Base-by-base conservation (phyloP, 345 rosid genomes). In the Adansonia digitata region DNA sequence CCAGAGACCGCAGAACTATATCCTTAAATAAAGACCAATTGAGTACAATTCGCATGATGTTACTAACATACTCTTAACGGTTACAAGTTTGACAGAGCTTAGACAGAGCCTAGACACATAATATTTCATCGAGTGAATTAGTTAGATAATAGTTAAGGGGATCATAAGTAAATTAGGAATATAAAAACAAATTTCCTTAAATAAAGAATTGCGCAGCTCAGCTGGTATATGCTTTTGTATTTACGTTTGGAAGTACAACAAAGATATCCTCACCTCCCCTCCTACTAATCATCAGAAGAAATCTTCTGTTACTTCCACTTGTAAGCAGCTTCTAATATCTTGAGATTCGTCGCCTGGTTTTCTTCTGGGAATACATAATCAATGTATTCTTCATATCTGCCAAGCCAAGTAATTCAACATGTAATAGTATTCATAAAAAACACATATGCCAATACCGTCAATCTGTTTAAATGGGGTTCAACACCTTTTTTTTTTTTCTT, bases 301-400 rank as follows among this genome's bases (percentile, higher is more conserved):
- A 84, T 29, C 84, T 78, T 92, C 73, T 88, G 94, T 74, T 81
- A 92, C 81, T 94, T 94, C 97, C 98, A 94, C 26, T 80, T 84
- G 26, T 84, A 83, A 0, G 98, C 98, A 43, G 94, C 94, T 84
- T 94, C 96, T 59, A 94, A 80, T 31, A 94, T 90, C 86, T 87
- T 92, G 69, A 92, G 86, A 59, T 84, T 87, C 13, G 94, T 88
- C 0, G 95, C 81, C 75, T 91, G 92, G 7, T 89, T 77, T 56
- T 56, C 61, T 56, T 56, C 61, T 1, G 97, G 98, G 84, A 86
- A 94, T 27, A 92, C 48, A 42, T 92, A 91, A 66, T 94, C 97
- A 1, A 87, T 85, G 68, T 78, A 91, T 61, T 91, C 97, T 79
- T 94, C 97, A 1, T 75, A 83, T 84, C 97, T 94, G 92, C 61